phyloP scores from a whole-genome alignment of 768 basidiomycete genomes.

The Phaeotremella fagi region DNA sequence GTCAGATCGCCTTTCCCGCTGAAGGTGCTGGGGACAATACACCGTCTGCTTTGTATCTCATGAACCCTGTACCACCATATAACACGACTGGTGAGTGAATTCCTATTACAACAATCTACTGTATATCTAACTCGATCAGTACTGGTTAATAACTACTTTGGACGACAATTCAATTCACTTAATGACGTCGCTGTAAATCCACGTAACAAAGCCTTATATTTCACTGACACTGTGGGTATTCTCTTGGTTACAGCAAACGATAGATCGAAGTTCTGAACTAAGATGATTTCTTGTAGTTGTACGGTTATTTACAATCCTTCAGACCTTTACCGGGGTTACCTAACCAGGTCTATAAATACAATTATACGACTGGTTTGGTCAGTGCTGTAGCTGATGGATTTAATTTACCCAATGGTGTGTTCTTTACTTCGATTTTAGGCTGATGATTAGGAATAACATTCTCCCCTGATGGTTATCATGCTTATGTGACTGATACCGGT shows the following conservation, averaged over 20 bases:
- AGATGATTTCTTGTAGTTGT: too few relatives aligned
- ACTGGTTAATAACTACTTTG: conserved; percentile 71
- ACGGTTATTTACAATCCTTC: conserved; percentile 60
- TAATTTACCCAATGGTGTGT: conserved; percentile 58
- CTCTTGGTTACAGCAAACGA: too few relatives aligned
- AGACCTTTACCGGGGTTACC: conserved; percentile 63
- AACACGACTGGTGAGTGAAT: conserved; percentile 55
- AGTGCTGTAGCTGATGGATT: conserved; percentile 74
- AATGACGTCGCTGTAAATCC: conserved; percentile 75
- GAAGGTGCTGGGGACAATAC: conserved; percentile 60
- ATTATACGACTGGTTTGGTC: conserved; percentile 61
- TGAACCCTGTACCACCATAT: conserved; percentile 62
- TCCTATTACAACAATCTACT: conserved; percentile 31
- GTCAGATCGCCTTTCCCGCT: conserved; percentile 59
- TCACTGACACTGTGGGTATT: conserved; percentile 76
- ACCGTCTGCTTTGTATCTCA: conserved; percentile 61
- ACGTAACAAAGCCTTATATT: conserved; percentile 62
- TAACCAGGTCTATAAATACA: conserved; percentile 72
- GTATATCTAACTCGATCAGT: conserved; percentile 11
- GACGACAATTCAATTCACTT: conserved; percentile 74
- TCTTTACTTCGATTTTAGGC: too few relatives aligned
- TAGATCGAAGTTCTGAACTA: too few relatives aligned
- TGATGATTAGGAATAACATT: conserved; percentile 63
- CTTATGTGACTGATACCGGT: conserved; percentile 56
- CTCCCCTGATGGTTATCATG: conserved; percentile 60